Percentiles rank a stretch among this genome's conserved stretches.
These are phyloP conservation scores for Microcyclospora tardicrescens DNA, from an alignment of 2,329 filamentous ascomycete genomes.

Conservation along the genomic window DNA sequence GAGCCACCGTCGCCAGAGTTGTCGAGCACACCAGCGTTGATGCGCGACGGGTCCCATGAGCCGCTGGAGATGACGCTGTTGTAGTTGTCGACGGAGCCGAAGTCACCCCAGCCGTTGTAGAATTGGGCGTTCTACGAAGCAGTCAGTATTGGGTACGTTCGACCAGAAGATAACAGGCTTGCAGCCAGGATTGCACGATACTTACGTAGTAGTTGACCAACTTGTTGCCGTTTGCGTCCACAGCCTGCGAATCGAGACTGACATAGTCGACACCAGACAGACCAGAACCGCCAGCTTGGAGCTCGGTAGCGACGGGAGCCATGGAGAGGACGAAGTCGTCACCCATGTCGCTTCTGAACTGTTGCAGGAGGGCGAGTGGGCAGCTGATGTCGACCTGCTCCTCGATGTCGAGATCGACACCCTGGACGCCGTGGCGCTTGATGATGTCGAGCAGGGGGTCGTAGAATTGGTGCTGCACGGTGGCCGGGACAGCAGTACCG, in stretches of 20 bases:
- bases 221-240: constrained; percentile 11
- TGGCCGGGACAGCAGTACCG: constrained; percentile 6
- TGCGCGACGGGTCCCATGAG: constrained; percentile 9
- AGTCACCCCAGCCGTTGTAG: constrained; percentile 20
- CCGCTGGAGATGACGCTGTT: constrained; percentile 14
- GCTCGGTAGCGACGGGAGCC: constrained; percentile 18
- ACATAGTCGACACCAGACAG: constrained; percentile 15
- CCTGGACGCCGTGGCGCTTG: constrained; percentile 14
- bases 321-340: constrained; percentile 20
- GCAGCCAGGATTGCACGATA: too few species aligned
- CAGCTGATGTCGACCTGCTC: constrained; percentile 14
- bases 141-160: background rate
- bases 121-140: constrained; percentile 14
- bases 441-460: constrained; percentile 16
- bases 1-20: constrained; percentile 15
- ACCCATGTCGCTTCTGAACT: constrained; percentile 17
- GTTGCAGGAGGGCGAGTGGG: constrained; percentile 14
- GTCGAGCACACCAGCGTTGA: constrained; percentile 17
- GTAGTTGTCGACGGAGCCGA: constrained; percentile 13
- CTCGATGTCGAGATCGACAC: constrained; percentile 21
- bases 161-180: background rate
- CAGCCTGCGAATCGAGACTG: constrained; percentile 12
- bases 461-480: constrained; percentile 15
- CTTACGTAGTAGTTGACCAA: constrained; percentile 15
- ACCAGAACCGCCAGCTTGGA: constrained; percentile 6